A percentile compares a stretch with the other conserved stretches of the same genome.
phyloP scores from a whole-genome alignment of 768 basidiomycete species.

The Flagelloscypha sp. region DNA sequence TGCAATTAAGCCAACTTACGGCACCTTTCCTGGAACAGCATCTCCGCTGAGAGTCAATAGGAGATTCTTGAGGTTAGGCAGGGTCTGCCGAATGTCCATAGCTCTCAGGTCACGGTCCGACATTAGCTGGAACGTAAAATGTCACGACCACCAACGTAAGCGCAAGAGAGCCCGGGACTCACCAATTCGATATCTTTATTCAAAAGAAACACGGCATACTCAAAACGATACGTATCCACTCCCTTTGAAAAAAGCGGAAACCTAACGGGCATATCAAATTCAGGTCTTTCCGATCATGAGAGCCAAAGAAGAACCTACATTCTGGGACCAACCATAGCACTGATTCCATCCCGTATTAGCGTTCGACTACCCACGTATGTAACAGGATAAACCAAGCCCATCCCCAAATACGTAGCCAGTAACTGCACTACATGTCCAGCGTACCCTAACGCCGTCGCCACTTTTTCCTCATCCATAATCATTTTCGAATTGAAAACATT shows the following conservation, averaged over 20 bases:
- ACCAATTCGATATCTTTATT: slow-evolving; percentile 98
- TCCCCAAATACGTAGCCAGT: slow-evolving; percentile 70
- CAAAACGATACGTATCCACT: slow-evolving; percentile 94
- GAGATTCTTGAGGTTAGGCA: slow-evolving; percentile 94
- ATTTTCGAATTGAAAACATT: too few relatives aligned
- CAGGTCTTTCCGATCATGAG: slow-evolving; percentile 2
- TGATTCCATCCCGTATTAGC: slow-evolving; percentile 86
- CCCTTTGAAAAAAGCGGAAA: slow-evolving; percentile 93
- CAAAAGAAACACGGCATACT: slow-evolving; percentile 92
- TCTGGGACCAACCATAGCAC: slow-evolving; percentile 90
- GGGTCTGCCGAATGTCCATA: slow-evolving; percentile 89
- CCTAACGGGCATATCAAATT: slow-evolving; percentile 36
- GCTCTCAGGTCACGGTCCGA: slow-evolving; percentile 80
- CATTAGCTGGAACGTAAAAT: slow-evolving; percentile 60
- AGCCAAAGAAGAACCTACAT: slow-evolving; percentile 48
- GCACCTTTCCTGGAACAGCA: slow-evolving; percentile 30
- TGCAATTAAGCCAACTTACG: slow-evolving; percentile 28
- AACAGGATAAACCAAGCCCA: slow-evolving; percentile 77
- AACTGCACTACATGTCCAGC: slow-evolving; percentile 82
- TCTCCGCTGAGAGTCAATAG: slow-evolving; percentile 76
- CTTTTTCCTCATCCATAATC: slow-evolving; percentile 81
- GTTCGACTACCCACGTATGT: slow-evolving; percentile 88
- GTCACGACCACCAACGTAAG: slow-evolving; percentile 5
- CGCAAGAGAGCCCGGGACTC: slow-evolving; percentile 12
- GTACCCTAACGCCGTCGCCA: slow-evolving; percentile 87